Percentiles rank a stretch among this genome's conserved stretches.
Evolutionary conservation across 352 stramenopile genomes (phyloP).

Genomic region (Phytopythium kandeliae): DNA sequence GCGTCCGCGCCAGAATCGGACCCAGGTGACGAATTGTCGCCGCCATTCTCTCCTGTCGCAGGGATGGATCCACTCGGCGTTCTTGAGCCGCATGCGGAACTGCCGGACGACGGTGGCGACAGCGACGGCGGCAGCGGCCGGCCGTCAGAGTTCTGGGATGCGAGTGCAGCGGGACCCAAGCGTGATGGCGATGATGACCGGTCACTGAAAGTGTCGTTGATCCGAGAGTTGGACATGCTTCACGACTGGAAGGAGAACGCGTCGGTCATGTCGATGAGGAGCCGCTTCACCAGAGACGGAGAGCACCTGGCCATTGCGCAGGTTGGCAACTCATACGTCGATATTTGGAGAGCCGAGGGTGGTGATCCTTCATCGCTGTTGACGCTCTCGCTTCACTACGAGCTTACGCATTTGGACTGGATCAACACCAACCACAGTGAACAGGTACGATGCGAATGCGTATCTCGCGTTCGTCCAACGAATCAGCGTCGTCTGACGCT

Average conservation of each 20-base stretch:
- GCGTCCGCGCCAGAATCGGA: conserved; percentile 4
- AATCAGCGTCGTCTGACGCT: neutral
- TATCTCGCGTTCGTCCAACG: neutral
- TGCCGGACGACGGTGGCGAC: neutral
- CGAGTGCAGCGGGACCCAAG: neutral
- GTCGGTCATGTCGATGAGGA: conserved; percentile 24
- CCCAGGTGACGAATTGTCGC: conserved; percentile 4
- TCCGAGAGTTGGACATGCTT: conserved; percentile 33
- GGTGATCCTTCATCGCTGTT: conserved; percentile 13
- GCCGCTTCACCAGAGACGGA: conserved; percentile 30
- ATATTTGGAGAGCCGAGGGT: conserved; percentile 38
- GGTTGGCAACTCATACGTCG: conserved; percentile 27
- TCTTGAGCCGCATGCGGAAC: conserved; percentile 5
- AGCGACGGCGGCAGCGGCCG: neutral
- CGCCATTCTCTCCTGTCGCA: conserved; percentile 21
- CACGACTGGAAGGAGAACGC: conserved; percentile 28
- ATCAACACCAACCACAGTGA: conserved; percentile 13
- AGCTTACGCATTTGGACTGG: conserved; percentile 31
- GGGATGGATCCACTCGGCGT: neutral
- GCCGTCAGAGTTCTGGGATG: neutral
- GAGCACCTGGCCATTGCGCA: conserved; percentile 31
- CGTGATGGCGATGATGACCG: neutral
- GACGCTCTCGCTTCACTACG: conserved; percentile 27
- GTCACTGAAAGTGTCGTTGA: conserved; percentile 14
- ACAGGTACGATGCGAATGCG: neutral